These are phyloP conservation scores for Hygrophorus russula DNA, from an alignment of 768 basidiomycete species.

Conservation along the genomic window DNA sequence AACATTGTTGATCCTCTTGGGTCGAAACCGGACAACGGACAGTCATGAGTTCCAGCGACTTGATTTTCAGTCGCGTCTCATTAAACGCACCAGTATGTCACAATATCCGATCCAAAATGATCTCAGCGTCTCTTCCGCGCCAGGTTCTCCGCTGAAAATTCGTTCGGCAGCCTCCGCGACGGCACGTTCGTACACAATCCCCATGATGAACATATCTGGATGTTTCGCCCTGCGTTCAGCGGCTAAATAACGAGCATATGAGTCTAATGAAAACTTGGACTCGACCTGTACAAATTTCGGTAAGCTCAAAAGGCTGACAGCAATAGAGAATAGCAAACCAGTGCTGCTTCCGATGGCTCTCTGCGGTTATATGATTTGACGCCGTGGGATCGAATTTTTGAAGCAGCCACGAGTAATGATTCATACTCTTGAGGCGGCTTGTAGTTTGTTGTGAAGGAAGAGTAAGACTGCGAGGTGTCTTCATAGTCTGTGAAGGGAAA, in stretches of 20 bases:
- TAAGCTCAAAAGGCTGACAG: neutral
- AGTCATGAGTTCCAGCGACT: neutral
- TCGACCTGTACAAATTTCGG: constrained; percentile 17
- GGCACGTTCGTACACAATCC: constrained; percentile 59
- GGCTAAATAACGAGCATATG: constrained; percentile 51
- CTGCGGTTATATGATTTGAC: constrained; percentile 51
- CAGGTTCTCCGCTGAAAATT: constrained; percentile 40
- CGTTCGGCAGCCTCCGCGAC: constrained; percentile 60
- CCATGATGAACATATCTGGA: constrained; percentile 47
- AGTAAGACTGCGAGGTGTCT: constrained; percentile 77
- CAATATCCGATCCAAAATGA: constrained; percentile 68
- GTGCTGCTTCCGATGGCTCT: constrained; percentile 46
- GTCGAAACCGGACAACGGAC: no score
- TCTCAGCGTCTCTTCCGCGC: constrained; percentile 46
- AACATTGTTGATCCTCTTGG: constrained; percentile 35
- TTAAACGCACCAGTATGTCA: constrained; percentile 48
- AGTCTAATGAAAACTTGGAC: constrained; percentile 37
- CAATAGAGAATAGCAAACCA: constrained; percentile 31
- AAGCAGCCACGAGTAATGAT: constrained; percentile 59
- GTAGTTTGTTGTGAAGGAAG: constrained; percentile 76
- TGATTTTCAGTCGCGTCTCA: neutral
- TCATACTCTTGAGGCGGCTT: constrained; percentile 74
- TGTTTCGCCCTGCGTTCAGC: constrained; percentile 50
- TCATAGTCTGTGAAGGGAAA: constrained; percentile 47
- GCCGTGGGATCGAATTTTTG: constrained; percentile 53